Percentiles rank a stretch among this genome's conserved stretches.
These are phyloP conservation scores for Plantago ovata DNA, from an alignment of 257 asterid species.

Conservation along the genomic window DNA sequence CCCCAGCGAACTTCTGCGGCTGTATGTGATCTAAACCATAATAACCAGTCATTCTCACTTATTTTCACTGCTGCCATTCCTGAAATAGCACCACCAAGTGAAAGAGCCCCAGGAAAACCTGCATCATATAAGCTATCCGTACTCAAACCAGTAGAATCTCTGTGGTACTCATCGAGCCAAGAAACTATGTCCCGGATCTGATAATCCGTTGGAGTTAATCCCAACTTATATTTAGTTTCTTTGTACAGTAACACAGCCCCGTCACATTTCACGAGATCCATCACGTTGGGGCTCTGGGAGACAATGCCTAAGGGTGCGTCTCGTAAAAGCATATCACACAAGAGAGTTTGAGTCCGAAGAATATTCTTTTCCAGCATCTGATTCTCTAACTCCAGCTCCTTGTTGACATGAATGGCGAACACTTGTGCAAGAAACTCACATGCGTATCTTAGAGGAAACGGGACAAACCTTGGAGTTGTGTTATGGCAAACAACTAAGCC, in stretches of 20 bases:
- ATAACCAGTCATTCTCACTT: slow-evolving; percentile 77
- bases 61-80: slow-evolving; percentile 97
- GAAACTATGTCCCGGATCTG: slow-evolving; percentile 74
- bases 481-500: slow-evolving; percentile 95
- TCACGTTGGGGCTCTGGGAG: slow-evolving; percentile 78
- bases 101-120: slow-evolving; percentile 83
- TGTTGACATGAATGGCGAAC: slow-evolving; percentile 83
- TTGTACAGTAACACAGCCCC: slow-evolving; percentile 71
- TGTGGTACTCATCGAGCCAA: slow-evolving; percentile 79
- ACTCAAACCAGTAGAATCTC: slow-evolving; percentile 88
- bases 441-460: slow-evolving; percentile 92
- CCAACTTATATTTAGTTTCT: slow-evolving; percentile 46
- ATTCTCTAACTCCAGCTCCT: slow-evolving; percentile 74
- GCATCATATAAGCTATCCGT: slow-evolving; percentile 90
- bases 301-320: slow-evolving; percentile 87
- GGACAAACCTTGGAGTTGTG: slow-evolving; percentile 87
- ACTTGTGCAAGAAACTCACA: slow-evolving; percentile 96
- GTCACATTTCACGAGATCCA: slow-evolving; percentile 90
- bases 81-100: slow-evolving; percentile 72
- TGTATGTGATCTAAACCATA: slow-evolving; percentile 93
- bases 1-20: slow-evolving; percentile 89
- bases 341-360: slow-evolving; percentile 75
- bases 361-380: slow-evolving; percentile 87
- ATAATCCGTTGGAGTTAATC: slow-evolving; percentile 61
- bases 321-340: slow-evolving; percentile 86